phyloP scores from a whole-genome alignment of 768 basidiomycete genomes.

The Tricholoma sp. region DNA sequence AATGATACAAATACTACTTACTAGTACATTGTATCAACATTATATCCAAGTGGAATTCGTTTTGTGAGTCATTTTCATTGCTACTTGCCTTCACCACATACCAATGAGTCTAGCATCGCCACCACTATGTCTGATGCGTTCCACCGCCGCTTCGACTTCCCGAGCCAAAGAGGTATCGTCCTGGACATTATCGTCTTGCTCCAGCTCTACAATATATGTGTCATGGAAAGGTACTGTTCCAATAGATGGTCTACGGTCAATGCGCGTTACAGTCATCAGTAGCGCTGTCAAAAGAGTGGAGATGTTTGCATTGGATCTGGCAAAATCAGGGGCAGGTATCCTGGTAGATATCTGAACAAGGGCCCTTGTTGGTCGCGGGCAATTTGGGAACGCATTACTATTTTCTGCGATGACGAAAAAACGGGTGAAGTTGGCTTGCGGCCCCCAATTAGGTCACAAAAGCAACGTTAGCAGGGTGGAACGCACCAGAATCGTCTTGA shows the following conservation, averaged over 20 bases:
- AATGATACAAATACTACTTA: too few species aligned
- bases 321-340: constrained; percentile 5
- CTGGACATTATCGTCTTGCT: constrained; percentile 11
- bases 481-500: constrained; percentile 52
- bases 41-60: too few species aligned
- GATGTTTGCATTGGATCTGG: constrained; percentile 16
- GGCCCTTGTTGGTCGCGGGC: constrained; percentile 19
- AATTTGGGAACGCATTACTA: constrained; percentile 14
- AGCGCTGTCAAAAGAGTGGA: constrained; percentile 29
- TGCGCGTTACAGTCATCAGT: constrained; percentile 39
- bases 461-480: not conserved
- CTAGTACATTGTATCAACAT: too few species aligned
- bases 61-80: not conserved
- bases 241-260: constrained; percentile 62
- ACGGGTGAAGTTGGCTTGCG: constrained; percentile 60
- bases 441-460: not conserved
- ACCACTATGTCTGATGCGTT: constrained; percentile 28
- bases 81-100: constrained; percentile 30
- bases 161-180: constrained; percentile 23
- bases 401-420: constrained; percentile 55
- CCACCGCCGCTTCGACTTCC: constrained; percentile 30
- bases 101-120: constrained; percentile 39
- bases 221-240: constrained; percentile 43
- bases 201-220: constrained; percentile 63
- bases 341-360: constrained; percentile 25